Evolutionary conservation across 2,329 filamentous ascomycete species (phyloP).

Genomic region (Thelonectria olida): DNA sequence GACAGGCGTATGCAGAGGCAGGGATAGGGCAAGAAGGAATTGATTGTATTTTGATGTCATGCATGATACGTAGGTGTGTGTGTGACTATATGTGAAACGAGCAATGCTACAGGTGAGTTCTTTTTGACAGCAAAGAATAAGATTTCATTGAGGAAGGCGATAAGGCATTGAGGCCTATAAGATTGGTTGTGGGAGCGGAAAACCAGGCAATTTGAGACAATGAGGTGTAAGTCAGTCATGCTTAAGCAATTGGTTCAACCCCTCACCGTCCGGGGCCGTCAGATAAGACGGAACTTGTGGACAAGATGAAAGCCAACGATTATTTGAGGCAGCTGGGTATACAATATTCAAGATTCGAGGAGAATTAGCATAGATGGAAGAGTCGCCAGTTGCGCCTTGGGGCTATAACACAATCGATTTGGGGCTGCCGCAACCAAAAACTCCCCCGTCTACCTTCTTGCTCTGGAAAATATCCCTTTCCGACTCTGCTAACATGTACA

Average conservation of each 20-base stretch:
- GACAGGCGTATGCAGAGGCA: constrained; percentile 16
- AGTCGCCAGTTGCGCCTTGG: constrained; percentile 34
- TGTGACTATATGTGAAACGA: constrained; percentile 3
- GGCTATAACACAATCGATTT: constrained; percentile 47
- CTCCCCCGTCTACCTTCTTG: constrained; percentile 42
- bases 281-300: not conserved
- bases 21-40: constrained; percentile 14
- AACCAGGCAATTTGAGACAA: not conserved
- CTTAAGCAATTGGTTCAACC: not conserved
- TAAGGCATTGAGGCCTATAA: not conserved
- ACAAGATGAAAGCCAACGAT: not conserved
- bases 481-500: constrained; percentile 50
- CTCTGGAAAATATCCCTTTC: constrained; percentile 34
- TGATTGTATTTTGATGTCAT: constrained; percentile 18
- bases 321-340: constrained; percentile 21
- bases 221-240: not conserved
- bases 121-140: not conserved
- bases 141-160: not conserved
- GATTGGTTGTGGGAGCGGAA: not conserved
- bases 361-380: constrained; percentile 32
- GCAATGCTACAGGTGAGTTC: constrained; percentile 1
- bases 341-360: constrained; percentile 33
- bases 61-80: not conserved
- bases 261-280: not conserved
- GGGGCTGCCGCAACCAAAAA: constrained; percentile 42